phyloP scores from a whole-genome alignment of 768 basidiomycete species.

The Solioccasus polychromus region DNA sequence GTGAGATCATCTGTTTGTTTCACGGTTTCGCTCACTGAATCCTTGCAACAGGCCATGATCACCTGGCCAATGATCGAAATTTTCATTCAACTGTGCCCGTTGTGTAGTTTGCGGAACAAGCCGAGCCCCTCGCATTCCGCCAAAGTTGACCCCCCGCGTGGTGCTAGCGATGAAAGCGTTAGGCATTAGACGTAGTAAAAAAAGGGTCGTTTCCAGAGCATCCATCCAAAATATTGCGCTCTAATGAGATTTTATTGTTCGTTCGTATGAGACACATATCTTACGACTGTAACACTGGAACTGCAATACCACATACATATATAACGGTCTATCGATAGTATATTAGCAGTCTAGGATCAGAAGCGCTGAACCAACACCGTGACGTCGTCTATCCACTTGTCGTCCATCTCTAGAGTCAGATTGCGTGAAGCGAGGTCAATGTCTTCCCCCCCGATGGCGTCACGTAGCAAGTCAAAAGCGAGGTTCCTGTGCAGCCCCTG shows the following conservation, averaged over 20 bases:
- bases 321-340: not conserved
- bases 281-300: slow-evolving; percentile 5
- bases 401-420: slow-evolving; percentile 49
- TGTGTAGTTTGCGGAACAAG: slow-evolving; percentile 45
- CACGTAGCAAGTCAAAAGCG: slow-evolving; percentile 40
- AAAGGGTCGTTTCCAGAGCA: not conserved
- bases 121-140: slow-evolving; percentile 18
- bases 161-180: slow-evolving; percentile 19
- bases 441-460: slow-evolving; percentile 43
- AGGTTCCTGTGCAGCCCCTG: slow-evolving; percentile 27
- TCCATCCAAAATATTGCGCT: not conserved
- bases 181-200: slow-evolving; percentile 12
- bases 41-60: slow-evolving; percentile 49
- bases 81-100: slow-evolving; percentile 60
- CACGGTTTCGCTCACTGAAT: not conserved
- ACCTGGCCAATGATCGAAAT: slow-evolving; percentile 76
- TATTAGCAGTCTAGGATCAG: slow-evolving; percentile 12
- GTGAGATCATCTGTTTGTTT: slow-evolving; percentile 39
- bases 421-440: slow-evolving; percentile 38
- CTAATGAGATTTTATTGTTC: slow-evolving; percentile 12
- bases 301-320: slow-evolving; percentile 12
- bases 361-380: slow-evolving; percentile 44
- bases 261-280: slow-evolving; percentile 12
- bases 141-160: slow-evolving; percentile 16
- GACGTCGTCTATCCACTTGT: slow-evolving; percentile 50